A percentile compares a stretch with the other conserved stretches of the same genome.
Evolutionary conservation across 495 filamentous ascomycete species (phyloP).

Genomic region (Podospora bellae-mahoneyi): DNA sequence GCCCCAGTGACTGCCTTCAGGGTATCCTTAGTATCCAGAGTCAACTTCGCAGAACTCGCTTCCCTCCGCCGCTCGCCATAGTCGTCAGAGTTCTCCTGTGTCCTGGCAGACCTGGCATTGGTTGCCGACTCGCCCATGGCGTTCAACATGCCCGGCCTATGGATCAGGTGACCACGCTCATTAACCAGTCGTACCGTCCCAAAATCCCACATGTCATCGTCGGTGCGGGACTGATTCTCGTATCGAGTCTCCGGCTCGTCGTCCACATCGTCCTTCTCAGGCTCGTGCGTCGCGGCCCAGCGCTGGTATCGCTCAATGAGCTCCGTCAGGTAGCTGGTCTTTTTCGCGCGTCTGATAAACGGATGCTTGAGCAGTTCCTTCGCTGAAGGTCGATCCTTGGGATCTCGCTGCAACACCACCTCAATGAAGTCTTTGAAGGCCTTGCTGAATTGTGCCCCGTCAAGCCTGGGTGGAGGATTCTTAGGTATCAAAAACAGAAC

Average conservation of each 20-base stretch:
- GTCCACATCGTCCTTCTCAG: constrained; percentile 54
- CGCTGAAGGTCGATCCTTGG: constrained; percentile 80
- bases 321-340: constrained; percentile 85
- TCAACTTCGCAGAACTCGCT: constrained; percentile 42
- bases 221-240: constrained; percentile 39
- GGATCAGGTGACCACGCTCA: constrained; percentile 48
- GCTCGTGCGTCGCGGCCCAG: constrained; percentile 70
- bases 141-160: constrained; percentile 52
- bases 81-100: constrained; percentile 43
- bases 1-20: constrained; percentile 35
- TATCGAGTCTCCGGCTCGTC: constrained; percentile 36
- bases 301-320: constrained; percentile 85
- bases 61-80: constrained; percentile 47
- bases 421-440: constrained; percentile 94
- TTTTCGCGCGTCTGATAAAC: constrained; percentile 85
- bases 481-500: constrained; percentile 96
- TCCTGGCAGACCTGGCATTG: constrained; percentile 58
- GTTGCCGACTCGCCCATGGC: constrained; percentile 70
- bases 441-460: constrained; percentile 76
- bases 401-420: constrained; percentile 80
- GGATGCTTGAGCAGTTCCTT: constrained; percentile 84
- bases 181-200: constrained; percentile 77
- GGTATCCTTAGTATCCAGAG: constrained; percentile 36
- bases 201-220: constrained; percentile 94
- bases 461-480: constrained; percentile 77